Evolutionary conservation across 2,329 filamentous ascomycete species (phyloP).

Genomic region (Aschersonia sp.): DNA sequence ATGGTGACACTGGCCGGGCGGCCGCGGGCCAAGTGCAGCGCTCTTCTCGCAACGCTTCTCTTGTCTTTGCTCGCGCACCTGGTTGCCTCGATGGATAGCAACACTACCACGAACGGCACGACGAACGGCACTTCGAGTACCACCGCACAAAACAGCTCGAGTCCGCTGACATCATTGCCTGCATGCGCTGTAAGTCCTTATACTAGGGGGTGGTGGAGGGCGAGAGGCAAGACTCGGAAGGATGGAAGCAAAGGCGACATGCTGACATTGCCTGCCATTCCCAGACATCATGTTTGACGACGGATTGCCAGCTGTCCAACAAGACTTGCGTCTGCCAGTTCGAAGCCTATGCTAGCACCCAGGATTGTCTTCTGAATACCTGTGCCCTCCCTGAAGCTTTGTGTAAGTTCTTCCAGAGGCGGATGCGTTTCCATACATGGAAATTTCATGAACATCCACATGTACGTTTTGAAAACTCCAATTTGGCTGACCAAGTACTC

Average conservation of each 20-base stretch:
- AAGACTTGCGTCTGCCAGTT: not conserved
- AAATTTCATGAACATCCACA: not conserved
- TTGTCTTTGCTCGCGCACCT: not conserved
- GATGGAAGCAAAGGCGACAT: not conserved
- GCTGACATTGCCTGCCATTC: not conserved
- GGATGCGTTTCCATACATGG: no score
- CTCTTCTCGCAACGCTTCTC: not conserved
- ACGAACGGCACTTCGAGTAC: no score
- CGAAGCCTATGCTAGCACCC: not conserved
- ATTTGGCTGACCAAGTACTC: not conserved
- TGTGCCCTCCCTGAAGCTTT: slow-evolving; percentile 1
- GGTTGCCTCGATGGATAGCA: not conserved
- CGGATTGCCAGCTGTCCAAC: not conserved
- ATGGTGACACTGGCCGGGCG: not conserved
- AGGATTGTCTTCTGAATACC: not conserved
- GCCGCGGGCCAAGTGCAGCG: not conserved
- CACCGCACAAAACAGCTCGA: no score
- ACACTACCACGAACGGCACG: not conserved
- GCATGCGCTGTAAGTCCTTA: not conserved
- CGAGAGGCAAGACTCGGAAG: not conserved
- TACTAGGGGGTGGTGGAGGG: not conserved
- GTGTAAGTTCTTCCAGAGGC: not conserved
- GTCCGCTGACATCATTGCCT: not conserved
- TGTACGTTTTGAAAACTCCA: not conserved
- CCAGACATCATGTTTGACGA: not conserved